Percentiles rank a stretch among this genome's conserved stretches.
These are phyloP conservation scores for Fusarium subtropicale DNA, from an alignment of 2,329 filamentous ascomycete genomes.

Conservation along the genomic window DNA sequence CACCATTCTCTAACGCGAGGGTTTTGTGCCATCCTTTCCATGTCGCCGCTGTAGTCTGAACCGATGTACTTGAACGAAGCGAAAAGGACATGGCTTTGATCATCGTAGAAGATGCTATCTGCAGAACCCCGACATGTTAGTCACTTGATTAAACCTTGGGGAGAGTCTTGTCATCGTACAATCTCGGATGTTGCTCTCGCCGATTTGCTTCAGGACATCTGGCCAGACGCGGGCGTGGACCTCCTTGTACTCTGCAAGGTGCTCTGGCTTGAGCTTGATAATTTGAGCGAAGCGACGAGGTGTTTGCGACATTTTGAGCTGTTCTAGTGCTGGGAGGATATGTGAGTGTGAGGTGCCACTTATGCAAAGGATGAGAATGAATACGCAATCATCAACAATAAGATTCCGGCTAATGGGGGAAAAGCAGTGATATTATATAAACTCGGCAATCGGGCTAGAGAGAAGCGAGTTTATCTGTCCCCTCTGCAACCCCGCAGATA, in stretches of 20 bases:
- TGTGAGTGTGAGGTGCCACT: neutral
- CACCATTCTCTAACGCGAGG: conserved; percentile 82
- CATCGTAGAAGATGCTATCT: conserved; percentile 81
- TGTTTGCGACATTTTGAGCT: conserved; percentile 48
- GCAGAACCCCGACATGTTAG: conserved; percentile 6
- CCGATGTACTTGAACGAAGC: conserved; percentile 85
- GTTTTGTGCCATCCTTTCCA: conserved; percentile 80
- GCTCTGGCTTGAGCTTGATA: conserved; percentile 75
- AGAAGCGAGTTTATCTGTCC: conserved; percentile 27
- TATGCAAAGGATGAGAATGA: neutral
- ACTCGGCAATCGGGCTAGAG: conserved; percentile 37
- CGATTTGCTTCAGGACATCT: conserved; percentile 80
- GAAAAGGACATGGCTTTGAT: conserved; percentile 72
- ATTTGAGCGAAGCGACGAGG: conserved; percentile 76
- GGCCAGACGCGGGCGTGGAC: conserved; percentile 82
- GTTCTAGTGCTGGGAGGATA: neutral
- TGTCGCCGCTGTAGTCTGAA: conserved; percentile 76
- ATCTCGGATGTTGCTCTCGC: conserved; percentile 78
- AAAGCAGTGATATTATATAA: conserved; percentile 19
- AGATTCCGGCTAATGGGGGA: neutral
- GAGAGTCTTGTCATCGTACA: conserved; percentile 59
- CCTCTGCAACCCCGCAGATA: conserved; percentile 34
- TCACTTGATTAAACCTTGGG: neutral
- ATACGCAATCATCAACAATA: neutral
- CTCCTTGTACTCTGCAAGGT: conserved; percentile 76